Percentiles rank a stretch among this genome's conserved stretches.
Evolutionary conservation across 2,329 filamentous ascomycete species (phyloP).

Genomic region (Cordyceps tenuipes): DNA sequence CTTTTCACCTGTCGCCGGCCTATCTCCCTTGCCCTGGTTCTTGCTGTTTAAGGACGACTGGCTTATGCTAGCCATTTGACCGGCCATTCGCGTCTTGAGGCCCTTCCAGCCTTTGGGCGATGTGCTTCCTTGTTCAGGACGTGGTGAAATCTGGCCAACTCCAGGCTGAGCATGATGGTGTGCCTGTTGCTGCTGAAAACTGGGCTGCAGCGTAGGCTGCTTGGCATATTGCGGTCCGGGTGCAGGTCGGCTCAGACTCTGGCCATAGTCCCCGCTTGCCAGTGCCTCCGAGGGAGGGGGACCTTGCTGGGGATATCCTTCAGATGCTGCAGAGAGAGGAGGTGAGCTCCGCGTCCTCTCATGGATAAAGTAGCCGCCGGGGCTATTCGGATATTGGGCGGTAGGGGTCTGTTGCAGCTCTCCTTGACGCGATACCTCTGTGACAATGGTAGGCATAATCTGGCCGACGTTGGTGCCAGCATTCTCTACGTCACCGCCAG

Average conservation of each 20-base stretch:
- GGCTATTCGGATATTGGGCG: neutral
- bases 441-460: neutral
- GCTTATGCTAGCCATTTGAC: conserved; percentile 18
- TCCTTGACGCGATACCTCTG: neutral
- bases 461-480: neutral
- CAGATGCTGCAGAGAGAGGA: neutral
- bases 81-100: conserved; percentile 25
- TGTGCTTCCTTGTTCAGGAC: neutral
- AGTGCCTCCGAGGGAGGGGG: neutral
- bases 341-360: neutral
- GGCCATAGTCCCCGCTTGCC: neutral
- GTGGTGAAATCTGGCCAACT: neutral
- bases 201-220: neutral
- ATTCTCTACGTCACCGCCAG: neutral
- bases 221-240: neutral
- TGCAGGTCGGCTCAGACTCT: neutral
- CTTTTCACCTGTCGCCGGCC: conserved; percentile 19
- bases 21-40: neutral
- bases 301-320: neutral
- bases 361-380: neutral
- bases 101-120: conserved; percentile 25
- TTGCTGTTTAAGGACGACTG: neutral
- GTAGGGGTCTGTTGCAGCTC: neutral
- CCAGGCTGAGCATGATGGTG: neutral
- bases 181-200: neutral